These are phyloP conservation scores for Apiospora phragmitis DNA, from an alignment of 2,329 filamentous ascomycete genomes.

Conservation along the genomic window DNA sequence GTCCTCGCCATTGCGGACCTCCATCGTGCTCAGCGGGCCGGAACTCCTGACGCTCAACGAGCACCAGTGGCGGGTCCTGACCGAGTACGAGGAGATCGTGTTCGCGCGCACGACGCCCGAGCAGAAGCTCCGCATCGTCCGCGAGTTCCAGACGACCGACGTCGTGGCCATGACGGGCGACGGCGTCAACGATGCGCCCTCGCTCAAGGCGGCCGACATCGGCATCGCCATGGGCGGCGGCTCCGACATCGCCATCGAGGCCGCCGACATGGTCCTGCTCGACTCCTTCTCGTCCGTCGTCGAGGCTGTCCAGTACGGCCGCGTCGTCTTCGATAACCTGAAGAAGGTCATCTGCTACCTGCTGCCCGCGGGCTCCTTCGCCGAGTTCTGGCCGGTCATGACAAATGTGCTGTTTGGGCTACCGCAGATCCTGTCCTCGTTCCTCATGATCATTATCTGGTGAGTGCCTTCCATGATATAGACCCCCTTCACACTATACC, in stretches of 20 bases:
- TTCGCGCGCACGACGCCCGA: conserved; percentile 77
- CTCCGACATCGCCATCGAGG: conserved; percentile 80
- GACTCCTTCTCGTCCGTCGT: conserved; percentile 73
- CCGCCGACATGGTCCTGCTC: conserved; percentile 79
- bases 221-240: conserved; percentile 81
- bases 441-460: conserved; percentile 71
- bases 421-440: conserved; percentile 71
- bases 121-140: conserved; percentile 79
- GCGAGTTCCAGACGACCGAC: conserved; percentile 65
- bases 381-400: conserved; percentile 75
- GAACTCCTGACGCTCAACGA: conserved; percentile 68
- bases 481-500: conserved; percentile 15
- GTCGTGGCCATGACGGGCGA: conserved; percentile 85
- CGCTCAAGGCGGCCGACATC: conserved; percentile 76
- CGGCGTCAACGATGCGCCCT: conserved; percentile 83
- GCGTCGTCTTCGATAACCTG: conserved; percentile 77
- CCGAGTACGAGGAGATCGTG: conserved; percentile 69
- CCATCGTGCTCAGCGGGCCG: conserved; percentile 64
- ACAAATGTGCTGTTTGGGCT: conserved; percentile 72
- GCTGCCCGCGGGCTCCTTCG: conserved; percentile 71
- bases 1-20: conserved; percentile 31
- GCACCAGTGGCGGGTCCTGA: conserved; percentile 67
- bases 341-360: conserved; percentile 78
- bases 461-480: conserved; percentile 38
- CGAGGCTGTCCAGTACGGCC: conserved; percentile 70